These are phyloP conservation scores for Malbranchea zuffiana DNA, from an alignment of 2,329 filamentous ascomycete genomes.

Conservation along the genomic window DNA sequence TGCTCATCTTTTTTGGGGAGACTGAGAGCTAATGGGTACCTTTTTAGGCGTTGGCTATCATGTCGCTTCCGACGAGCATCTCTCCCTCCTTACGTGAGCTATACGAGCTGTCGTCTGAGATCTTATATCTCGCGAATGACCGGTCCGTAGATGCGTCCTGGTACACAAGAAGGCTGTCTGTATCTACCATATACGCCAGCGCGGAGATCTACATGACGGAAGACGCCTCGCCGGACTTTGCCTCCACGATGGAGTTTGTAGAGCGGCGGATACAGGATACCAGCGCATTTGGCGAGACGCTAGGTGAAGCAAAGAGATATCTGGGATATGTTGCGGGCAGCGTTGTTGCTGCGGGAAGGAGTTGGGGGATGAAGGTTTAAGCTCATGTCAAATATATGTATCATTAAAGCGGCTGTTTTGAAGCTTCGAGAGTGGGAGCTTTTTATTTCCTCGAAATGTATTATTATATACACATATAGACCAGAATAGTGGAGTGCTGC, in stretches of 20 bases:
- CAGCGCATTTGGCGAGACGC: slow-evolving; percentile 49
- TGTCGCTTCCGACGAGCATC: slow-evolving; percentile 74
- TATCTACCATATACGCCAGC: slow-evolving; percentile 60
- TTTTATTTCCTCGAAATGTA: no score
- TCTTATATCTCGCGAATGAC: slow-evolving; percentile 79
- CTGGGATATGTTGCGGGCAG: slow-evolving; percentile 69
- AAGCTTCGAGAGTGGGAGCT: no score
- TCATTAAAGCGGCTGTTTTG: no score
- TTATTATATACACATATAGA: no score
- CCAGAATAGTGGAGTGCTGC: no score
- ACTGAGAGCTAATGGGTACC: not conserved
- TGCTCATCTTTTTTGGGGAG: not conserved
- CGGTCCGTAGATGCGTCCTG: slow-evolving; percentile 70
- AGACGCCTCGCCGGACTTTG: slow-evolving; percentile 62
- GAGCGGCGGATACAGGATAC: slow-evolving; percentile 62
- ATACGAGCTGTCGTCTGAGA: slow-evolving; percentile 75
- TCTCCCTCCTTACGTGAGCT: slow-evolving; percentile 68
- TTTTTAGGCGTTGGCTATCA: slow-evolving; percentile 67
- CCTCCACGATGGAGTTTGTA: slow-evolving; percentile 70
- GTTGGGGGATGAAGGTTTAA: slow-evolving; percentile 74
- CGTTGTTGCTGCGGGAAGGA: slow-evolving; percentile 70
- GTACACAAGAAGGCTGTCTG: slow-evolving; percentile 63
- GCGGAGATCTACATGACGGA: slow-evolving; percentile 91
- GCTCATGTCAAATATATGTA: no score
- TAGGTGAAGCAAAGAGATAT: slow-evolving; percentile 62